These are phyloP conservation scores for Naganishia albida DNA, from an alignment of 1,284 basidiomycete species.

Conservation along the genomic window DNA sequence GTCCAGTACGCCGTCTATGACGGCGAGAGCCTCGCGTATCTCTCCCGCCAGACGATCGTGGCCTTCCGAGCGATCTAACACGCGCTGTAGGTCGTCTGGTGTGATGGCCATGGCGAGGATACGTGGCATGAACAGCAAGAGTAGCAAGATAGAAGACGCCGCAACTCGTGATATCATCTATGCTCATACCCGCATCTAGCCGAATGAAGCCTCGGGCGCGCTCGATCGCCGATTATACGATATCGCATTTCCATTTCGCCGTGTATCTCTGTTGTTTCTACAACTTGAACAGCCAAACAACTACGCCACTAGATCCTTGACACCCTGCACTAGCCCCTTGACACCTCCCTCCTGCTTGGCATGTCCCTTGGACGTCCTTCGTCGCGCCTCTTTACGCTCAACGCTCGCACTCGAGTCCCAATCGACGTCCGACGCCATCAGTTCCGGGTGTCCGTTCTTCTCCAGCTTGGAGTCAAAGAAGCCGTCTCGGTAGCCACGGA, in stretches of 20 bases:
- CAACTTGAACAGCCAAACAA: neutral
- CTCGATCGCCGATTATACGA: neutral
- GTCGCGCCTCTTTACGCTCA: neutral
- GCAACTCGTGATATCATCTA: neutral
- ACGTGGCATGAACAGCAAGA: neutral
- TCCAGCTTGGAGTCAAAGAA: conserved; percentile 86
- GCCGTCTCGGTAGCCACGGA: conserved; percentile 74
- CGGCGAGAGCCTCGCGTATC: conserved; percentile 72
- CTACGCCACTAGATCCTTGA: conserved; percentile 18
- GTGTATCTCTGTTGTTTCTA: neutral
- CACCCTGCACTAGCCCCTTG: conserved; percentile 11
- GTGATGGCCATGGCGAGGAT: neutral
- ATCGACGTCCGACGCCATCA: conserved; percentile 53
- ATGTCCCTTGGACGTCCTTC: conserved; percentile 3
- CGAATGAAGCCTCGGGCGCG: neutral
- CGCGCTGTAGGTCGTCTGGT: conserved; percentile 35
- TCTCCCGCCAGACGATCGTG: conserved; percentile 37
- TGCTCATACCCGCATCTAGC: neutral
- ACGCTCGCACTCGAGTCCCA: conserved; percentile 51
- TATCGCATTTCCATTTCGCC: neutral
- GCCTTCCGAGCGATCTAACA: conserved; percentile 41
- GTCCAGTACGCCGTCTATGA: conserved; percentile 74
- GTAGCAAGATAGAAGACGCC: neutral
- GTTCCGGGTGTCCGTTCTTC: conserved; percentile 59
- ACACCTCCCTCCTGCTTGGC: conserved; percentile 7